phyloP scores from a whole-genome alignment of 371 early-diverging fungal species.

The Saksenaea vasiformis region DNA sequence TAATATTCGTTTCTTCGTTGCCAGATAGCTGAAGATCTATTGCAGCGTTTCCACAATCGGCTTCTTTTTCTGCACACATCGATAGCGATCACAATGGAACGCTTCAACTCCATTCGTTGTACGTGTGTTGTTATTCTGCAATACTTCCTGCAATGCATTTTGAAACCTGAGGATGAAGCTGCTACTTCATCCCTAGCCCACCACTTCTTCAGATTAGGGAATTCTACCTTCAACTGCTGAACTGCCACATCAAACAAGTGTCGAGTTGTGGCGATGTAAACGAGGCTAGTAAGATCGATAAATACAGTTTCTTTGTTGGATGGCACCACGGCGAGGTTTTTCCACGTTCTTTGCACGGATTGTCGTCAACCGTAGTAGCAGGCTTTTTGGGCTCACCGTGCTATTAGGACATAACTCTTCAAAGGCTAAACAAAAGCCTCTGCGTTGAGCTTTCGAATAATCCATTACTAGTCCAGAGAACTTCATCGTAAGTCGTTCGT shows the following conservation, averaged over 20 bases:
- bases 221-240: not conserved
- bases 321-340: not conserved
- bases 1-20: not conserved
- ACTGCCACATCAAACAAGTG: not conserved
- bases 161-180: not conserved
- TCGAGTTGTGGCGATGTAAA: not conserved
- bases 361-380: not conserved
- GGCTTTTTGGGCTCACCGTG: not conserved
- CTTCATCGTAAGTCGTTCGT: not conserved
- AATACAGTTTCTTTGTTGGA: not conserved
- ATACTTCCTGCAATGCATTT: not conserved
- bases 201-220: not conserved
- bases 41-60: not conserved
- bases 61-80: not conserved
- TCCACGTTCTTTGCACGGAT: not conserved
- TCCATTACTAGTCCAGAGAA: not conserved
- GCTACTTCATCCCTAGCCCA: not conserved
- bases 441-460: not conserved
- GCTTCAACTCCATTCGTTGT: not conserved
- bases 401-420: not conserved
- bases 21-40: not conserved
- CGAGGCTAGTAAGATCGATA: not conserved
- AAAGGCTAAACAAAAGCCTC: not conserved
- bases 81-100: not conserved
- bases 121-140: not conserved